phyloP scores from a whole-genome alignment of 352 stramenopile genomes.

The Phytophthora tubulina region DNA sequence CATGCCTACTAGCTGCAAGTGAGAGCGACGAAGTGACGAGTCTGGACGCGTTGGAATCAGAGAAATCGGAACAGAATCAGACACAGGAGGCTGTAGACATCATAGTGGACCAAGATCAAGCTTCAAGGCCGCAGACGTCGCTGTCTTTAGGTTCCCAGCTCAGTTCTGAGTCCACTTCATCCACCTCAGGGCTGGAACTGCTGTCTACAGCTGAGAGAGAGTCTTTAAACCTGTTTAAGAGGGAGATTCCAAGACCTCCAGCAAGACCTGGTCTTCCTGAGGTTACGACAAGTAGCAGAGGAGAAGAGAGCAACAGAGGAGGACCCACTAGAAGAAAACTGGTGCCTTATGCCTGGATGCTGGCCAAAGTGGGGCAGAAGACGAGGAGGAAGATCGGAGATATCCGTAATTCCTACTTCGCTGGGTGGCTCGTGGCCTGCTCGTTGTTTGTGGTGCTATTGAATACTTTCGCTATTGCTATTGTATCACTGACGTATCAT shows the following conservation, averaged over 20 bases:
- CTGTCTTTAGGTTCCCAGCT: slow-evolving; percentile 12
- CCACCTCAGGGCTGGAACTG: slow-evolving; percentile 23
- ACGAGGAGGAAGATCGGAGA: slow-evolving; percentile 48
- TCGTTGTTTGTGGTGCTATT: slow-evolving; percentile 60
- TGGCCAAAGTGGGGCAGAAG: slow-evolving; percentile 37
- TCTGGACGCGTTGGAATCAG: slow-evolving; percentile 36
- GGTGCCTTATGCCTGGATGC: slow-evolving; percentile 40
- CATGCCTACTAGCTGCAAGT: slow-evolving; percentile 33
- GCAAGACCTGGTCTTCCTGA: slow-evolving; percentile 11
- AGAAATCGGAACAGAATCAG: slow-evolving; percentile 13
- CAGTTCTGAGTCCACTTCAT: slow-evolving; percentile 12
- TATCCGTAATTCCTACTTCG: slow-evolving; percentile 80
- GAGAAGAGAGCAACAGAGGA: not conserved
- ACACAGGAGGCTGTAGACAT: slow-evolving; percentile 11
- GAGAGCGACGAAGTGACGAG: slow-evolving; percentile 34
- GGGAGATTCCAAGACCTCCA: slow-evolving; percentile 25
- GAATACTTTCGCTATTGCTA: slow-evolving; percentile 50
- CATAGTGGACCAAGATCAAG: slow-evolving; percentile 5
- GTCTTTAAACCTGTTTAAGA: slow-evolving; percentile 17
- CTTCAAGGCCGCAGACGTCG: not conserved
- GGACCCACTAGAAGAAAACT: not conserved
- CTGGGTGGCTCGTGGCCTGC: slow-evolving; percentile 70
- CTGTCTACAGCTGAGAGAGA: slow-evolving; percentile 23
- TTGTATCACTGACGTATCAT: slow-evolving; percentile 48
- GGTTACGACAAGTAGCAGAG: slow-evolving; percentile 2